phyloP scores from a whole-genome alignment of 1,284 basidiomycete genomes.

The Uromyces viciae-fabae region DNA sequence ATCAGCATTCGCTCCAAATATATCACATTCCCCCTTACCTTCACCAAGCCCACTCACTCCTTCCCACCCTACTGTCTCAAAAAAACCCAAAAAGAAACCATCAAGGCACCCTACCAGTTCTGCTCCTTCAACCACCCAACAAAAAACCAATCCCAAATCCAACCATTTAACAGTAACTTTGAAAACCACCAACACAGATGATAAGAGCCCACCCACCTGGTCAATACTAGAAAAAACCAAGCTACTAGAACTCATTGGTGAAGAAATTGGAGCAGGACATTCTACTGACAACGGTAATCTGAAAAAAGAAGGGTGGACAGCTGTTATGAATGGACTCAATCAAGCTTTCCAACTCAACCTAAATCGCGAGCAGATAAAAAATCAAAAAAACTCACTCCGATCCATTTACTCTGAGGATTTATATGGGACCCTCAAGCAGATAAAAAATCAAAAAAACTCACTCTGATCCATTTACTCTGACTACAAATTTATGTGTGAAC shows the following conservation, averaged over 20 bases:
- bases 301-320: not conserved
- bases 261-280: not conserved
- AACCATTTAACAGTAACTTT: too few species aligned
- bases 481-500: not conserved
- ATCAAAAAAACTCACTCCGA: not conserved
- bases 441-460: not conserved
- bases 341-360: not conserved
- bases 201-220: not conserved
- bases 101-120: too few species aligned
- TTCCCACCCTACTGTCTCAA: too few species aligned
- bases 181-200: not conserved
- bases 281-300: not conserved
- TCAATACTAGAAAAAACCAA: not conserved
- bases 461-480: not conserved
- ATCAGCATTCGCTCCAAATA: too few species aligned
- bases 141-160: too few species aligned
- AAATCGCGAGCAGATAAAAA: not conserved
- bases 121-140: too few species aligned
- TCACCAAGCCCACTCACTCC: too few species aligned
- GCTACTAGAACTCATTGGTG: not conserved
- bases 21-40: too few species aligned
- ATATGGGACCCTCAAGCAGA: too few species aligned
- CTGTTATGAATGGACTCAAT: not conserved
- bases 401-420: not conserved
- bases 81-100: too few species aligned